Percentiles rank a stretch among this genome's conserved stretches.
Evolutionary conservation across 352 stramenopile genomes (phyloP).

Genomic region (Lagenidium giganteum): DNA sequence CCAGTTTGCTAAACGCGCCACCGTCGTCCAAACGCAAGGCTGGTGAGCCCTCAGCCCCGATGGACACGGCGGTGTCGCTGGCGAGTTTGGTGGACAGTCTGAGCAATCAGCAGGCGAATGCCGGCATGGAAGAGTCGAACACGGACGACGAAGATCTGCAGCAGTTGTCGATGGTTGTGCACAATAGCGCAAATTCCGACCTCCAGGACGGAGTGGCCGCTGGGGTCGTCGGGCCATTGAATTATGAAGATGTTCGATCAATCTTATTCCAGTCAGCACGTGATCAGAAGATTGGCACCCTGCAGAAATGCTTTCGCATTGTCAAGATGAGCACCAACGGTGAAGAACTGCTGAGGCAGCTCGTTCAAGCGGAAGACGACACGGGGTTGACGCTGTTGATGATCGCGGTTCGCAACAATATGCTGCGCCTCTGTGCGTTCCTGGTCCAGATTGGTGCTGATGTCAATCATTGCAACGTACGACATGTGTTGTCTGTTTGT

Average conservation of each 20-base stretch:
- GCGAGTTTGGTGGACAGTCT: too few relatives aligned
- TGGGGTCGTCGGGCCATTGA: conserved; percentile 19
- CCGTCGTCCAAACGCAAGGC: too few relatives aligned
- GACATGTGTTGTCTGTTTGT: conserved; percentile 11
- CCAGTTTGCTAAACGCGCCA: too few relatives aligned
- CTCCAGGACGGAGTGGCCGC: conserved; percentile 29
- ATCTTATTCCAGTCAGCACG: conserved; percentile 56
- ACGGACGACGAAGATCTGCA: conserved; percentile 78
- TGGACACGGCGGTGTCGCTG: conserved; percentile 3
- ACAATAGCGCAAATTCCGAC: too few relatives aligned
- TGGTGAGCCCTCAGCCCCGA: too few relatives aligned
- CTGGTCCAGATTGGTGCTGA: conserved; percentile 68
- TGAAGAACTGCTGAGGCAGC: conserved; percentile 36
- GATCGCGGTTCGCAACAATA: conserved; percentile 65
- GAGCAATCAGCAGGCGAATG: too few relatives aligned
- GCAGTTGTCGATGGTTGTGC: conserved; percentile 58
- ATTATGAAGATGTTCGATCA: conserved; percentile 52
- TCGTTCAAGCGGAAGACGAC: conserved; percentile 64
- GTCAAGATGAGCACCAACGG: conserved; percentile 46
- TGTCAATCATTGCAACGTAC: conserved; percentile 78
- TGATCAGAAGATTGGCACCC: conserved; percentile 37
- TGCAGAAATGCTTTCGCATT: conserved; percentile 59
- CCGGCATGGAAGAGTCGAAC: conserved; percentile 55
- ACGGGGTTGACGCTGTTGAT: conserved; percentile 81
- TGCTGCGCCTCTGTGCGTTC: conserved; percentile 47